phyloP scores from a whole-genome alignment of 768 basidiomycete genomes.

The Paxillus rubicundulus region DNA sequence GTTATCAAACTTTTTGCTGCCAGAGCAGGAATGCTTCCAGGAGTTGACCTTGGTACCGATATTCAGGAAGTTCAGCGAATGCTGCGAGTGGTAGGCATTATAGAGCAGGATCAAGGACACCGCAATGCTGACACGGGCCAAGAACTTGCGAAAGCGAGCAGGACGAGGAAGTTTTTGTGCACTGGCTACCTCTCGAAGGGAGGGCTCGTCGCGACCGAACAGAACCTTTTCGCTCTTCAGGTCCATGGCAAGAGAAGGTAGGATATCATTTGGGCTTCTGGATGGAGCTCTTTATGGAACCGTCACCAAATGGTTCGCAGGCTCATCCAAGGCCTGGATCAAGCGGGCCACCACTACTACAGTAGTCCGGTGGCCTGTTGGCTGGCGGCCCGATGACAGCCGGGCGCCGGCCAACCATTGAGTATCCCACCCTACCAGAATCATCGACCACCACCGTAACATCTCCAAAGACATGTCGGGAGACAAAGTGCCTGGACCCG shows the following conservation, averaged over 20 bases:
- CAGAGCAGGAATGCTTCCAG: conserved; percentile 10
- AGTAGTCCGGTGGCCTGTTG: too few species aligned
- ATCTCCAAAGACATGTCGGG: conserved; percentile 13
- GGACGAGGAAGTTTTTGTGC: background rate
- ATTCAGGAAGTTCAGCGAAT: background rate
- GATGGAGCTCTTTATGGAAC: background rate
- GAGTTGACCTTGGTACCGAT: conserved; percentile 1
- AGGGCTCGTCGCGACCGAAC: background rate
- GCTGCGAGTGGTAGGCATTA: background rate
- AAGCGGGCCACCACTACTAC: too few species aligned
- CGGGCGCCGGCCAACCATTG: too few species aligned
- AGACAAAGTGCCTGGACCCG: conserved; percentile 4
- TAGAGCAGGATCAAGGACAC: conserved; percentile 14
- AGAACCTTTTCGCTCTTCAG: conserved; percentile 12
- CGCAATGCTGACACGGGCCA: conserved; percentile 5
- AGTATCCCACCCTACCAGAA: too few species aligned
- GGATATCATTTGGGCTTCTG: background rate
- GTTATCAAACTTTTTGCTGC: conserved; percentile 6
- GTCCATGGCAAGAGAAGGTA: conserved; percentile 12
- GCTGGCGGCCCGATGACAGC: too few species aligned
- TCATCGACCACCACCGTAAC: too few species aligned
- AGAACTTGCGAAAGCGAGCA: conserved; percentile 2
- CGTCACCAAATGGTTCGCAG: background rate
- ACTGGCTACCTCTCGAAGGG: conserved; percentile 12
- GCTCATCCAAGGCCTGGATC: too few species aligned